These are phyloP conservation scores for Kwoniella heveanensis DNA, from an alignment of 768 basidiomycete species.

Conservation along the genomic window DNA sequence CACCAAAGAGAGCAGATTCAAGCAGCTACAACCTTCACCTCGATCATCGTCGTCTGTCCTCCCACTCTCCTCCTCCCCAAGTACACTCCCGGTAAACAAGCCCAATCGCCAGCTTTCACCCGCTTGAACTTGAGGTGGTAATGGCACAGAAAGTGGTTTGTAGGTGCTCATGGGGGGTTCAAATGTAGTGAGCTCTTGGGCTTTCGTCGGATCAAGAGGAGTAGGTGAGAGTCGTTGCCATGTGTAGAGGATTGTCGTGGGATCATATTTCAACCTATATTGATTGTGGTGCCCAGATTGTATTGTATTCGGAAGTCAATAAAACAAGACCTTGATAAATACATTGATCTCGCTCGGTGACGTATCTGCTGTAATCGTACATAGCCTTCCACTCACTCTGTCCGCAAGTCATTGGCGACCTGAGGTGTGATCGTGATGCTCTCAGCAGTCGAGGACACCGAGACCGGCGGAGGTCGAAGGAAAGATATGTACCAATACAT, in stretches of 20 bases:
- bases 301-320: too few species aligned
- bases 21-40: neutral
- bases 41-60: neutral
- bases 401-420: constrained; percentile 85
- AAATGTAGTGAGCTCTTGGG: constrained; percentile 74
- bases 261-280: constrained; percentile 59
- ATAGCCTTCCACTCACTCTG: constrained; percentile 62
- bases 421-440: constrained; percentile 72
- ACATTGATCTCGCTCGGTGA: too few species aligned
- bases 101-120: constrained; percentile 71
- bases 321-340: too few species aligned
- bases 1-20: constrained; percentile 1
- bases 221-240: constrained; percentile 60
- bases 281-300: too few species aligned
- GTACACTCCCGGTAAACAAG: constrained; percentile 55
- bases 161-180: constrained; percentile 66
- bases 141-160: constrained; percentile 70
- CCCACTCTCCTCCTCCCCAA: too few species aligned
- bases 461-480: constrained; percentile 75
- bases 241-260: constrained; percentile 69
- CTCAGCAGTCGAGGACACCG: constrained; percentile 55
- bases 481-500: constrained; percentile 93
- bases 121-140: constrained; percentile 62
- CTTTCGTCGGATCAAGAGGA: constrained; percentile 4
- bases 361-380: too few species aligned